Conservation (phyloP, 768 basidiomycete genomes). For the Suillus americanus region DNA sequence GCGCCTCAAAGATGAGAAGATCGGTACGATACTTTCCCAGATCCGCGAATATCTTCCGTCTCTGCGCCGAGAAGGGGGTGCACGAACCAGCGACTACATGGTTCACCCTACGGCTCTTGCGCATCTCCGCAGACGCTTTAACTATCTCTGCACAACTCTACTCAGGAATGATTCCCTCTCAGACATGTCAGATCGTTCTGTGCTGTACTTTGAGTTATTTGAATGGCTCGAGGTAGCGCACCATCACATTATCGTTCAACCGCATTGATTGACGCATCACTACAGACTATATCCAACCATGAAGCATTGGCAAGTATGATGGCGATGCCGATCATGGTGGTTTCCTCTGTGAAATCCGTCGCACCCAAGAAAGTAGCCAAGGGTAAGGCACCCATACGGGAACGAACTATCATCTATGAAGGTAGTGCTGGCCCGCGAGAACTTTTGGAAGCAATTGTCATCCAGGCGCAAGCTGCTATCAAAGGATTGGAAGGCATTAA, state of each 20-base stretch:
- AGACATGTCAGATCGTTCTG: conserved; percentile 88
- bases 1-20: conserved; percentile 67
- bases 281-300: conserved; percentile 87
- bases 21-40: conserved; percentile 63
- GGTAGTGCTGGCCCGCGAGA: conserved; percentile 90
- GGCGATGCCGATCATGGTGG: conserved; percentile 96
- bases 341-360: conserved; percentile 64
- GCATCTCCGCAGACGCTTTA: conserved; percentile 89
- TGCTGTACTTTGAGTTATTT: conserved; percentile 86
- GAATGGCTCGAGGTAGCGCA: conserved; percentile 86
- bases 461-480: conserved; percentile 90
- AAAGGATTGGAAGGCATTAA: conserved; percentile 79
- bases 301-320: conserved; percentile 94
- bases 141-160: conserved; percentile 80
- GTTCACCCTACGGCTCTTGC: conserved; percentile 91
- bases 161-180: conserved; percentile 90
- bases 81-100: conserved; percentile 84
- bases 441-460: conserved; percentile 85
- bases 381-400: conserved; percentile 57
- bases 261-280: conserved; percentile 9
- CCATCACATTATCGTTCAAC: not conserved
- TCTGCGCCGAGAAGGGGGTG: conserved; percentile 71
- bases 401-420: conserved; percentile 86
- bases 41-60: conserved; percentile 87
- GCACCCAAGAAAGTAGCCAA: conserved; percentile 51